Percentiles rank a stretch among this genome's conserved stretches.
Evolutionary conservation across 164 flowering plant species (phyloP).

Genomic region (Piper longum): DNA sequence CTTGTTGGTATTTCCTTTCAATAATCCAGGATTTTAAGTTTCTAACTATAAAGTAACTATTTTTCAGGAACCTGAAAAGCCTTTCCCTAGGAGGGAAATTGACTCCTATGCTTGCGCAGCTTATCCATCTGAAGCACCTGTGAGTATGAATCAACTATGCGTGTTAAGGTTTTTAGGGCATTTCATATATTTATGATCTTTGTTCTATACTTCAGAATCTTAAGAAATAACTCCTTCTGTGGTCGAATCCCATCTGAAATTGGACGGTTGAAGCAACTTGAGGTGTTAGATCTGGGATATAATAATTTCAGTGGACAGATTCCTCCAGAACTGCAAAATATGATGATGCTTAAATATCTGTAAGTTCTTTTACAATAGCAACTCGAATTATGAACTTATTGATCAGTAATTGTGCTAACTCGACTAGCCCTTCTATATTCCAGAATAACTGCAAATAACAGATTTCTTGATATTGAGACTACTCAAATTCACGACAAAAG

Average conservation of each 20-base stretch:
- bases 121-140: slow-evolving; percentile 59
- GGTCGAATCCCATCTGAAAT: slow-evolving; percentile 56
- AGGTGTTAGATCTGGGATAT: slow-evolving; percentile 47
- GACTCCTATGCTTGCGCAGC: slow-evolving; percentile 47
- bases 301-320: slow-evolving; percentile 49
- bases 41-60: background rate
- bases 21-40: background rate
- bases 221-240: slow-evolving; percentile 55
- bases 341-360: slow-evolving; percentile 35
- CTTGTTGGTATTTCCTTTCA: background rate
- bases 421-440: background rate
- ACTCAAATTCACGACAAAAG: slow-evolving; percentile 31
- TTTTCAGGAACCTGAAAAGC: slow-evolving; percentile 59
- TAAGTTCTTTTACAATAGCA: slow-evolving; percentile 14
- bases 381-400: too few relatives aligned
- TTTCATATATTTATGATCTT: too few relatives aligned
- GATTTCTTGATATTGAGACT: slow-evolving; percentile 22
- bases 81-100: slow-evolving; percentile 63
- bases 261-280: slow-evolving; percentile 37
- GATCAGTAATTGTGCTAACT: background rate
- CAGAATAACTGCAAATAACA: slow-evolving; percentile 48
- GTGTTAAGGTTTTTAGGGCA: background rate
- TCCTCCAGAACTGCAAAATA: slow-evolving; percentile 35
- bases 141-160: slow-evolving; percentile 15
- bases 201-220: slow-evolving; percentile 24